phyloP scores from a whole-genome alignment of 805 yeast species.

The Metschnikowia arizonensis region DNA sequence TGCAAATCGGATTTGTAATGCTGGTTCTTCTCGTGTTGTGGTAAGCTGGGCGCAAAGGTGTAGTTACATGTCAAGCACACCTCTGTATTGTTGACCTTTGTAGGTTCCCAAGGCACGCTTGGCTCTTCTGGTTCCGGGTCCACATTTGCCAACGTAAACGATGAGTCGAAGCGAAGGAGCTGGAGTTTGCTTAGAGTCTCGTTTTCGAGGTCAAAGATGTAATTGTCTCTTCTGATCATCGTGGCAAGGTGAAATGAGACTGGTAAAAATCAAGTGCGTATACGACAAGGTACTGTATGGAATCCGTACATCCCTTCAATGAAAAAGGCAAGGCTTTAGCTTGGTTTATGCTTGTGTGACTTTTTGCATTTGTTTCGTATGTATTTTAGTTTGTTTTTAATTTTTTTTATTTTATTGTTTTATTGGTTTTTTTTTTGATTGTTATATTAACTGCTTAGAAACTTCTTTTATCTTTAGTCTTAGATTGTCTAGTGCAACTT shows the following conservation, averaged over 20 bases:
- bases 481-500: too few relatives aligned
- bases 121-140: neutral
- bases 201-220: conserved; percentile 9
- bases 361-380: neutral
- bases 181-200: conserved; percentile 7
- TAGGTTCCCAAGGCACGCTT: neutral
- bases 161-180: conserved; percentile 15
- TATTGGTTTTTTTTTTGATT: too few relatives aligned
- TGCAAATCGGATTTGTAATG: conserved; percentile 61
- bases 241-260: neutral
- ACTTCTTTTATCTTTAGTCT: too few relatives aligned
- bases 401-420: too few relatives aligned
- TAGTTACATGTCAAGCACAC: conserved; percentile 20
- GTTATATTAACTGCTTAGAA: too few relatives aligned
- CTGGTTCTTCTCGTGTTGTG: conserved; percentile 21
- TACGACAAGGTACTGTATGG: neutral
- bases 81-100: conserved; percentile 13
- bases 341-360: neutral
- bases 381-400: neutral
- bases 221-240: conserved; percentile 10
- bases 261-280: neutral
- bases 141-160: conserved; percentile 3
- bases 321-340: neutral
- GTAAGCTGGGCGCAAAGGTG: conserved; percentile 6
- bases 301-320: too few relatives aligned